Conservation (phyloP, 108 stramenopile genomes). For the Nitzschia sp. region DNA sequence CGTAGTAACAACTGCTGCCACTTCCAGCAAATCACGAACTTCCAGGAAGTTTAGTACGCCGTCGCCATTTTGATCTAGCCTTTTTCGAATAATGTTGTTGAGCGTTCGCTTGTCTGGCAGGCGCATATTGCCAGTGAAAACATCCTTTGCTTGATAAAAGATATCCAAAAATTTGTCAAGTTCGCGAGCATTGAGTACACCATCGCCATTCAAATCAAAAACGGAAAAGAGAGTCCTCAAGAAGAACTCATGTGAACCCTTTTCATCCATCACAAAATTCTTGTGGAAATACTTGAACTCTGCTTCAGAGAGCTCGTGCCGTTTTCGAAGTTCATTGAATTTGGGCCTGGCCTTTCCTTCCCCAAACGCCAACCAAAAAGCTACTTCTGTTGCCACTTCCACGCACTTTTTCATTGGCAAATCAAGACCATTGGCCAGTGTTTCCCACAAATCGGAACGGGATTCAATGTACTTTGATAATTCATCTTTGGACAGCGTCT, state of each 20-base stretch:
- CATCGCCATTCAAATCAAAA: slow-evolving; percentile 16
- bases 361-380: slow-evolving; percentile 16
- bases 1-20: slow-evolving; percentile 8
- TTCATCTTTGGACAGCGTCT: slow-evolving; percentile 21
- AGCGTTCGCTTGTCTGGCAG: slow-evolving; percentile 7
- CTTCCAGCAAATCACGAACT: slow-evolving; percentile 24
- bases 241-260: slow-evolving; percentile 18
- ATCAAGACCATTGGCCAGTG: slow-evolving; percentile 9
- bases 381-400: slow-evolving; percentile 13
- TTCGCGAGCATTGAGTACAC: slow-evolving; percentile 8
- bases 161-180: slow-evolving; percentile 25
- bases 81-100: not conserved
- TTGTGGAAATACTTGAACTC: slow-evolving; percentile 21
- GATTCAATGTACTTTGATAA: slow-evolving; percentile 13
- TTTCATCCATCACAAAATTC: slow-evolving; percentile 13
- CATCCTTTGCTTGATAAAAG: slow-evolving; percentile 13
- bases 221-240: slow-evolving; percentile 19
- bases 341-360: not conserved
- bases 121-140: slow-evolving; percentile 4
- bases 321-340: not conserved
- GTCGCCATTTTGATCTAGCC: slow-evolving; percentile 12
- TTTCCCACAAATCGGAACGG: slow-evolving; percentile 9
- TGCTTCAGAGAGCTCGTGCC: slow-evolving; percentile 8
- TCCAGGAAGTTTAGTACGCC: slow-evolving; percentile 8
- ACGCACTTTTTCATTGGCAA: slow-evolving; percentile 8